Conservation (phyloP, 257 asterid species). For the Solanum commersonii region DNA sequence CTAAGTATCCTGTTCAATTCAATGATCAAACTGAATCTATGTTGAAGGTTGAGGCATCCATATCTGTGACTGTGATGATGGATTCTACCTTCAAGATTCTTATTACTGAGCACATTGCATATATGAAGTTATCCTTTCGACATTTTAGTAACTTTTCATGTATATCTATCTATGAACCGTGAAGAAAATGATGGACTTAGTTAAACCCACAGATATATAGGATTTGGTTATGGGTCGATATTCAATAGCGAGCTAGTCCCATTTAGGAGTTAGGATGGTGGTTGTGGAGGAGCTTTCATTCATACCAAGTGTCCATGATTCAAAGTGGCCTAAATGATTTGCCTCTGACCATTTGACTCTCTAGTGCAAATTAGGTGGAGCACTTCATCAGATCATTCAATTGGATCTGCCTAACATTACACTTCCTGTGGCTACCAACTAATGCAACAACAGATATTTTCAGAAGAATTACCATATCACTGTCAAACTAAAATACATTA, state of each 20-base stretch:
- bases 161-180: too few species aligned
- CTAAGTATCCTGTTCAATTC: background rate
- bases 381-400: background rate
- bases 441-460: background rate
- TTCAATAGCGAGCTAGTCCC: background rate
- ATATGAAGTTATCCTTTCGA: background rate
- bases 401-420: background rate
- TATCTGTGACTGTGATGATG: background rate
- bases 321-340: background rate
- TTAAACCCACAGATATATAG: background rate
- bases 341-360: background rate
- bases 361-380: background rate
- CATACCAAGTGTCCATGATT: background rate
- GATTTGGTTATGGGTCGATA: background rate
- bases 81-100: background rate
- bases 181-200: background rate
- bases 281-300: background rate
- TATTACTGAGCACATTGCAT: background rate
- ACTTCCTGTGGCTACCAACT: background rate
- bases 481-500: background rate
- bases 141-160: background rate
- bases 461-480: background rate
- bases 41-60: background rate
- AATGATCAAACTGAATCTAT: background rate
- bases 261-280: background rate